phyloP scores from a whole-genome alignment of 2,329 filamentous ascomycete species.

The Verticillium klebahnii region DNA sequence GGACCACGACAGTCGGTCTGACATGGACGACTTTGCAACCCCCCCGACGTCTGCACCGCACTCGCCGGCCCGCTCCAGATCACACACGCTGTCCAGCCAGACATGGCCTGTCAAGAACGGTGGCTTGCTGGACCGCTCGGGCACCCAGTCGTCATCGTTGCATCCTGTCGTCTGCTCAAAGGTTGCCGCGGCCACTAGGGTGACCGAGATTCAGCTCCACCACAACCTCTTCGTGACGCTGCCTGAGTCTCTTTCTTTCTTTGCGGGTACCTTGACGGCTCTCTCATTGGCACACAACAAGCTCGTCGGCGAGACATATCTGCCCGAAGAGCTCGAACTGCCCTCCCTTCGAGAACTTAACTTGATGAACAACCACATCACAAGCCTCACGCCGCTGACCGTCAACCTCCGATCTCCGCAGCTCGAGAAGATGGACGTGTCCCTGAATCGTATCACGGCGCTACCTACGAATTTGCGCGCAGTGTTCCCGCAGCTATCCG shows the following conservation, averaged over 20 bases:
- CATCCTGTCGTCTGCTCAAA: slow-evolving; percentile 53
- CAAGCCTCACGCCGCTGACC: slow-evolving; percentile 62
- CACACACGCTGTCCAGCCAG: slow-evolving; percentile 42
- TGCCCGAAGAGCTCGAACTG: slow-evolving; percentile 63
- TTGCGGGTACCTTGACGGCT: slow-evolving; percentile 64
- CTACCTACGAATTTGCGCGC: slow-evolving; percentile 60
- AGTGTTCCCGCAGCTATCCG: slow-evolving; percentile 64
- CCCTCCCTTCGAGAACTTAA: slow-evolving; percentile 74
- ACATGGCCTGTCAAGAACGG: slow-evolving; percentile 52
- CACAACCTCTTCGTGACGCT: slow-evolving; percentile 71
- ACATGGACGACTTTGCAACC: slow-evolving; percentile 53
- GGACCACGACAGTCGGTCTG: slow-evolving; percentile 42
- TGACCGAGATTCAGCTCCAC: slow-evolving; percentile 62
- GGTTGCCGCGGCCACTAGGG: slow-evolving; percentile 46
- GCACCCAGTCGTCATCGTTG: slow-evolving; percentile 57
- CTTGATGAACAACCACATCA: slow-evolving; percentile 69
- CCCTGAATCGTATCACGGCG: slow-evolving; percentile 71
- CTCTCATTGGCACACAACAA: slow-evolving; percentile 75
- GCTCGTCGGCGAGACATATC: slow-evolving; percentile 58
- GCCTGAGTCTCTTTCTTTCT: slow-evolving; percentile 66
- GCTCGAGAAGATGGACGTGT: slow-evolving; percentile 74
- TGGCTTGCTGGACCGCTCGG: slow-evolving; percentile 67
- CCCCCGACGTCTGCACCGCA: slow-evolving; percentile 50
- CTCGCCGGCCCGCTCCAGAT: slow-evolving; percentile 43
- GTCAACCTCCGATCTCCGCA: slow-evolving; percentile 65